These are phyloP conservation scores for Sporormia fimetaria DNA, from an alignment of 495 filamentous ascomycete species.

Conservation along the genomic window DNA sequence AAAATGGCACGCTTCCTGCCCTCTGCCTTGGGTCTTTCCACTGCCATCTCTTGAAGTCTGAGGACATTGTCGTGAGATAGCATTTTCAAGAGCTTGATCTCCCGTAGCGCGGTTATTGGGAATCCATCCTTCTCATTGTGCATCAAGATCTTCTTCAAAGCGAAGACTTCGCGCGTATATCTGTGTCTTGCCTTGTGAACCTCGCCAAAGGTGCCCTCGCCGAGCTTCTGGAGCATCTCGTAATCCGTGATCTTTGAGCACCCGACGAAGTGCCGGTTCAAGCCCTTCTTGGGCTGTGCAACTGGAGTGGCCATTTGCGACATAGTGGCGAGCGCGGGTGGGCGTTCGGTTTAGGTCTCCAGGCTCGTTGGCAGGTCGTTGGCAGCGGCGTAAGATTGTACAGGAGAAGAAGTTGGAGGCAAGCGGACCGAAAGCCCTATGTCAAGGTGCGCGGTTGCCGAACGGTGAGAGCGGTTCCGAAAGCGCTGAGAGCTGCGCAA, in stretches of 20 bases:
- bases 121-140: conserved; percentile 79
- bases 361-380: too few relatives aligned
- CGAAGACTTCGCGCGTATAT: conserved; percentile 59
- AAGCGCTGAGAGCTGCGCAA: too few relatives aligned
- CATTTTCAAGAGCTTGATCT: conserved; percentile 95
- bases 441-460: too few relatives aligned
- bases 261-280: conserved; percentile 53
- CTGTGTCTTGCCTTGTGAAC: conserved; percentile 81
- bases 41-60: conserved; percentile 85
- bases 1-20: conserved; percentile 76
- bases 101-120: conserved; percentile 65
- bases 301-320: conserved; percentile 32
- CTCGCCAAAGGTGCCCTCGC: conserved; percentile 95
- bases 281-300: conserved; percentile 22
- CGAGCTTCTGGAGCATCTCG: conserved; percentile 80
- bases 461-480: too few relatives aligned
- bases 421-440: too few relatives aligned
- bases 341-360: too few relatives aligned
- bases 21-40: conserved; percentile 66
- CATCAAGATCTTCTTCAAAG: conserved; percentile 91
- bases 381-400: background rate
- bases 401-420: too few relatives aligned
- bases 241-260: conserved; percentile 84
- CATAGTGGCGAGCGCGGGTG: background rate
- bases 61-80: conserved; percentile 83